These are phyloP conservation scores for Capronia coronata DNA, from an alignment of 2,329 filamentous ascomycete genomes.

Conservation along the genomic window DNA sequence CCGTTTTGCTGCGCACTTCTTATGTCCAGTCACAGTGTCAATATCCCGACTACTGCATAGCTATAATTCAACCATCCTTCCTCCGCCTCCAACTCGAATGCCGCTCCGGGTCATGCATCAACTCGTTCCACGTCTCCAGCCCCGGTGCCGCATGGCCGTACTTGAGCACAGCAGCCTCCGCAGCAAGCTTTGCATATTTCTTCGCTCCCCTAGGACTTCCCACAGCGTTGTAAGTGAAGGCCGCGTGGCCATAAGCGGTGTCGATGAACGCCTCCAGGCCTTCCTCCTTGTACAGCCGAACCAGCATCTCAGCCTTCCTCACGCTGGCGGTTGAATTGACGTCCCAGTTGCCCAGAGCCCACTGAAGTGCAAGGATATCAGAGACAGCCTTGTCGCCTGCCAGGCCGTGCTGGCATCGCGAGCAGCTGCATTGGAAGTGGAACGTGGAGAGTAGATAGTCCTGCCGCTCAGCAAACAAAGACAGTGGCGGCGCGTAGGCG, in stretches of 20 bases:
- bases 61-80: constrained; percentile 10
- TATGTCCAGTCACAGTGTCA: too few relatives aligned
- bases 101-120: constrained; percentile 9
- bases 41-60: too few relatives aligned
- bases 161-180: constrained; percentile 15
- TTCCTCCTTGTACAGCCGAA: constrained; percentile 15
- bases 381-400: constrained; percentile 11
- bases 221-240: constrained; percentile 21
- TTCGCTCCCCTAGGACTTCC: constrained; percentile 15
- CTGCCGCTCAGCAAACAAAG: constrained; percentile 7
- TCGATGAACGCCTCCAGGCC: constrained; percentile 22
- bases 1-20: too few relatives aligned
- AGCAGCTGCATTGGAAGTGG: constrained; percentile 22
- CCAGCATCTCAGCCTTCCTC: constrained; percentile 19
- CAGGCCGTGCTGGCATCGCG: constrained; percentile 15
- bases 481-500: constrained; percentile 52
- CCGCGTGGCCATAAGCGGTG: constrained; percentile 22
- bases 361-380: constrained; percentile 8
- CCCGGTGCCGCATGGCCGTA: constrained; percentile 10
- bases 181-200: constrained; percentile 22
- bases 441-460: constrained; percentile 15
- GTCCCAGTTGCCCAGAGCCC: background rate
- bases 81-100: constrained; percentile 23
- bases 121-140: constrained; percentile 15
- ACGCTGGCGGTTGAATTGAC: constrained; percentile 12